A percentile compares a stretch with the other conserved stretches of the same genome.
Evolutionary conservation across 345 rosid genomes (phyloP).

Genomic region (Lepidium africanum): DNA sequence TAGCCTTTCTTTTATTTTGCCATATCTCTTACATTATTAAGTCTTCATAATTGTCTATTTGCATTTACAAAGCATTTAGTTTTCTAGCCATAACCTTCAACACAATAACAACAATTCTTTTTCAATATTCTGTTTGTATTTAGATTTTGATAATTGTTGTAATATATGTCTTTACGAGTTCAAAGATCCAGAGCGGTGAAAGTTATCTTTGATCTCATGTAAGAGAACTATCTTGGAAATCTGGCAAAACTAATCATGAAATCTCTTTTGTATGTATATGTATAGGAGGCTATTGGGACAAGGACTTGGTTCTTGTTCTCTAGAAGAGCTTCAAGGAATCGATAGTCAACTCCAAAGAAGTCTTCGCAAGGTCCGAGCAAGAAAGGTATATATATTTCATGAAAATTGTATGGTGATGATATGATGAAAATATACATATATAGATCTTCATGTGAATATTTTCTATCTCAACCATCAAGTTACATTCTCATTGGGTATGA

Average conservation of each 20-base stretch:
- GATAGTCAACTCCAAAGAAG: slow-evolving; percentile 45
- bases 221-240: not conserved
- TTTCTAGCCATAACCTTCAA: no score
- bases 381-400: slow-evolving; percentile 42
- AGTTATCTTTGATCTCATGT: not conserved
- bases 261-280: not conserved
- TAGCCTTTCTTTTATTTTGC: not conserved
- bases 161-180: not conserved
- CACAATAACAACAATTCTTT: no score
- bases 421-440: not conserved
- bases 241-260: not conserved
- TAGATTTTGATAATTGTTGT: not conserved
- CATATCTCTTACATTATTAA: no score
- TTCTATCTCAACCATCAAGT: not conserved
- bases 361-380: slow-evolving; percentile 42
- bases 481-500: not conserved
- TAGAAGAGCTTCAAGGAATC: slow-evolving; percentile 42
- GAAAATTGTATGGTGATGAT: not conserved
- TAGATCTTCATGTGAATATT: not conserved
- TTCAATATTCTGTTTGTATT: no score
- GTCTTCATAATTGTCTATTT: no score
- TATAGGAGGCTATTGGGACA: slow-evolving; percentile 58
- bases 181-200: no score
- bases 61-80: no score
- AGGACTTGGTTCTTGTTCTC: slow-evolving; percentile 35